Conservation (phyloP, 495 filamentous ascomycete species). For the Astrothelium subdiscretum region DNA sequence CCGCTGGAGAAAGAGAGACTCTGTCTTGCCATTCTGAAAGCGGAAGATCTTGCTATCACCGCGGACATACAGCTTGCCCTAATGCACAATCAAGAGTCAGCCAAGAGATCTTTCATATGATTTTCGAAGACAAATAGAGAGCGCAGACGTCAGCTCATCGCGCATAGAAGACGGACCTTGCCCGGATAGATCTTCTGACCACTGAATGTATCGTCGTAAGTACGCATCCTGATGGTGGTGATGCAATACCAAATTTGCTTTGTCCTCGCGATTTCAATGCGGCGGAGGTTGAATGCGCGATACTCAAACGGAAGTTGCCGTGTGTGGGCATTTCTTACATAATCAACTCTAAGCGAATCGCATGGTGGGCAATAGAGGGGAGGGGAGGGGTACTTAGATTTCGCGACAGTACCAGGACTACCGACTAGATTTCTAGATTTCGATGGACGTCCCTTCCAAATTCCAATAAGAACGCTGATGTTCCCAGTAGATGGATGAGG, state of each 20-base stretch:
- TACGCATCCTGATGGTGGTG: constrained; percentile 70
- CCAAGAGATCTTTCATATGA: constrained; percentile 6
- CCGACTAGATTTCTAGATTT: too few relatives aligned
- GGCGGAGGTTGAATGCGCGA: not conserved
- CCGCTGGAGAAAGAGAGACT: constrained; percentile 98
- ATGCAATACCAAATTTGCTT: constrained; percentile 15
- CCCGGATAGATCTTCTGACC: constrained; percentile 98
- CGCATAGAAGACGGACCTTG: constrained; percentile 58
- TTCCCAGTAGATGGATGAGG: not conserved
- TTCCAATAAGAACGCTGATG: not conserved
- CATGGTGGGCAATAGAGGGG: too few relatives aligned
- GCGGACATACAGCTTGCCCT: constrained; percentile 99
- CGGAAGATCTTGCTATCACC: constrained; percentile 99
- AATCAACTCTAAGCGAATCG: not conserved
- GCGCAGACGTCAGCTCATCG: not conserved
- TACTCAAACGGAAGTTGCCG: not conserved
- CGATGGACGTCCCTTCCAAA: not conserved
- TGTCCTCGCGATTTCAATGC: not conserved
- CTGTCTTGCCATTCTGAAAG: constrained; percentile 99
- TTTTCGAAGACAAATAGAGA: not conserved
- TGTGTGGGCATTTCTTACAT: constrained; percentile 1
- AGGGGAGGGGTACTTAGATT: too few relatives aligned
- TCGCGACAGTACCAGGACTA: too few relatives aligned
- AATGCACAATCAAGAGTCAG: not conserved
- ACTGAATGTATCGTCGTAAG: constrained; percentile 97